A percentile compares a stretch with the other conserved stretches of the same genome.
Evolutionary conservation across 2,329 filamentous ascomycete genomes (phyloP).

Genomic region (Cordyceps javanica): DNA sequence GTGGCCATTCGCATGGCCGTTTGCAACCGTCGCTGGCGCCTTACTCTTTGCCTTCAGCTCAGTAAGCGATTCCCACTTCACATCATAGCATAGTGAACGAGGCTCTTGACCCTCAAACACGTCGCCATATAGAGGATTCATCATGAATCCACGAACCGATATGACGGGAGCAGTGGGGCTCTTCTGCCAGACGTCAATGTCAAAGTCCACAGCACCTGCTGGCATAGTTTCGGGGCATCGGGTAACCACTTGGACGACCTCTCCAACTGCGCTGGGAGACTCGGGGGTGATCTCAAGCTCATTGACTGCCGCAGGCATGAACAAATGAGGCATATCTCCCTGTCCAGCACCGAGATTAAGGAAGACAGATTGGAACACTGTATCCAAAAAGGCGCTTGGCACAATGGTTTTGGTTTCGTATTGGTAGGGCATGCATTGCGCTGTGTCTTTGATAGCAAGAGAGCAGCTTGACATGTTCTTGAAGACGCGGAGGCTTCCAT

Average conservation of each 20-base stretch:
- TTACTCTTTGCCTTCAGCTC: neutral
- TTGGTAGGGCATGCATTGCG: constrained; percentile 36
- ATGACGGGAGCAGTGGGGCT: constrained; percentile 25
- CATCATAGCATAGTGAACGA: constrained; percentile 35
- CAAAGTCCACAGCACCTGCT: constrained; percentile 27
- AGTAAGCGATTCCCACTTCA: constrained; percentile 36
- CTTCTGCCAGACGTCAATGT: constrained; percentile 27
- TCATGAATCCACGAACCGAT: constrained; percentile 29
- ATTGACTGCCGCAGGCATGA: constrained; percentile 30
- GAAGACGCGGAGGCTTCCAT: constrained; percentile 13
- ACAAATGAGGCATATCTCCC: constrained; percentile 25
- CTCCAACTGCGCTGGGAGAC: constrained; percentile 22
- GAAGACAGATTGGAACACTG: constrained; percentile 35
- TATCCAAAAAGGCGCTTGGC: constrained; percentile 41
- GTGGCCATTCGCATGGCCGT: constrained; percentile 10
- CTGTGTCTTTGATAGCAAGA: constrained; percentile 37
- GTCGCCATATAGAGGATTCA: constrained; percentile 37
- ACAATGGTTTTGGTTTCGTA: constrained; percentile 38
- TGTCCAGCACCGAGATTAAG: constrained; percentile 30
- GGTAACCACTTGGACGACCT: constrained; percentile 23
- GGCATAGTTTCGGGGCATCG: constrained; percentile 18
- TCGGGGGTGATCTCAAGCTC: constrained; percentile 23
- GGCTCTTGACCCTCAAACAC: constrained; percentile 15
- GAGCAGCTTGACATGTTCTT: constrained; percentile 19
- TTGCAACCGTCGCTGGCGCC: neutral